Evolutionary conservation across 2,329 filamentous ascomycete species (phyloP).

Genomic region (Alternaria brassicae): DNA sequence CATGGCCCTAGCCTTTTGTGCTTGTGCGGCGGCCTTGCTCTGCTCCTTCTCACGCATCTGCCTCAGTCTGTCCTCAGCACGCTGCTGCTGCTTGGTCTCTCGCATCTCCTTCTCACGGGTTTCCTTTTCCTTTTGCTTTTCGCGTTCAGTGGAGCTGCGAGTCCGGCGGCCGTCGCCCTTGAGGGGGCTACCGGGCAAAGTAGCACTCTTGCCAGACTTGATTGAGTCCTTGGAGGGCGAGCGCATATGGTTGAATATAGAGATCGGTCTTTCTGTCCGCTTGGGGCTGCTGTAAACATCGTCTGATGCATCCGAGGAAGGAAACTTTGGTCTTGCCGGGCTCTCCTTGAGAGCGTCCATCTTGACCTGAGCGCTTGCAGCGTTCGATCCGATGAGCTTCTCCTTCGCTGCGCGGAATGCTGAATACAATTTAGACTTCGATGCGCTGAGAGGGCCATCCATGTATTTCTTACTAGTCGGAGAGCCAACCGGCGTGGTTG

Average conservation of each 20-base stretch:
- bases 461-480: conserved; percentile 60
- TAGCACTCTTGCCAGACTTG: conserved; percentile 36
- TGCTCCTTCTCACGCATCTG: conserved; percentile 74
- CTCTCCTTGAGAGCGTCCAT: conserved; percentile 59
- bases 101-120: conserved; percentile 64
- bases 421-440: conserved; percentile 90
- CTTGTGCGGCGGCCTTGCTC: conserved; percentile 64
- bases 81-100: conserved; percentile 67
- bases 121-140: conserved; percentile 66
- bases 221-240: conserved; percentile 47
- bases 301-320: conserved; percentile 38
- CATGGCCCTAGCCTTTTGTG: conserved; percentile 49
- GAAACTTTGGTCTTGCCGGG: conserved; percentile 36
- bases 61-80: conserved; percentile 68
- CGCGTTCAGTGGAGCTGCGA: conserved; percentile 65
- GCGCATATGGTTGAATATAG: conserved; percentile 46
- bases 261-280: conserved; percentile 38
- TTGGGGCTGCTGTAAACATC: conserved; percentile 47
- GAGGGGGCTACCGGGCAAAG: conserved; percentile 39
- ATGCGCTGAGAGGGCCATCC: conserved; percentile 87
- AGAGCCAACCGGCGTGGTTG: conserved; percentile 66
- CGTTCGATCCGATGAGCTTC: conserved; percentile 78
- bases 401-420: conserved; percentile 88
- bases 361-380: conserved; percentile 65
- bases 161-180: conserved; percentile 57